Base-by-base conservation (phyloP, 177 flowering plant genomes). In the Tripterygium wilfordii region DNA sequence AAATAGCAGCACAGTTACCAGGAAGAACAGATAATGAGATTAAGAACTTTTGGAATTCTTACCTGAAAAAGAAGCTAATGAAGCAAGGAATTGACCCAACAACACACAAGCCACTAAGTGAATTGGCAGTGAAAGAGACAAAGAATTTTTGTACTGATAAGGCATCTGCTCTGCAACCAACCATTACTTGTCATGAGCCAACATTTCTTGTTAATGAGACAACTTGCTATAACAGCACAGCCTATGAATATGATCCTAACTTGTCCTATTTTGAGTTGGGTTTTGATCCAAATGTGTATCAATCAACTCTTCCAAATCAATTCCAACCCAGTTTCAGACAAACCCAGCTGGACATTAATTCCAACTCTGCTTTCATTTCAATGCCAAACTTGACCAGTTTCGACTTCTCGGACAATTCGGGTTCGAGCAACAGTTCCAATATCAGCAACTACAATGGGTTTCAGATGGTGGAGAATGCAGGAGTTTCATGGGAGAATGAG, bases 1-100 rank as follows among this genome's bases (percentile, higher is more conserved):
- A 86, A 55, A 89, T 89, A 54, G 86, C 97, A 15, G 68, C 88
- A 30, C 85, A 81, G 37, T 64, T 89, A 27, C 97, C 97, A 0
- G 97, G 97, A 33, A 79, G 97, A 72, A 89, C 97, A 21, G 97
- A 89, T 39, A 89, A 89, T 48, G 97, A 89, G 69, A 83, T 89
- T 1, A 89, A 89, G 54, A 89, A 89, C 57, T 79, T 83, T 28
- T 89, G 97, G 97, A 86, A 89, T 48, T 86, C 97, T 2, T 62
- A 72, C 46, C 54, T 89, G 69, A 89, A 84, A 80, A 89, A 89
- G 76, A 89, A 84, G 68, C 78, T 89, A 28, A 66, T 66, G 58
- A 86, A 76, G 57, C 80, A 71, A 63, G 97, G 95, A 2, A 77
- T 89, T 38, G 95, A 89, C 60, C 97, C 97, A 1, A 71, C 60